Evolutionary conservation across 257 asterid genomes (phyloP).

Genomic region (Phtheirospermum japonicum): DNA sequence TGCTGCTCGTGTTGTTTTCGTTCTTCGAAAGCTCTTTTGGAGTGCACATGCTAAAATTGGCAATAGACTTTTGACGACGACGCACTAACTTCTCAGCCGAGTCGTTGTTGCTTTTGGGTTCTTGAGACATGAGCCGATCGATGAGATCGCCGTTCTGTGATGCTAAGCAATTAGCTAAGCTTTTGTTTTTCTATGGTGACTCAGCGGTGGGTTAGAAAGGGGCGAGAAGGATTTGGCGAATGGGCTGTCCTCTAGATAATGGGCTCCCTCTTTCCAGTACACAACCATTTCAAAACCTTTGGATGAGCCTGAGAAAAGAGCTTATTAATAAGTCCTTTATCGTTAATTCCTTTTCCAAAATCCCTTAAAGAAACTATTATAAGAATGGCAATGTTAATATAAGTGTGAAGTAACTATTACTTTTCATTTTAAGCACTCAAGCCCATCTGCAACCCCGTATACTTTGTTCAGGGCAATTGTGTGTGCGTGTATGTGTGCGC

Average conservation of each 20-base stretch:
- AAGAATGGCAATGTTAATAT: too few relatives aligned
- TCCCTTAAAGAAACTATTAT: too few relatives aligned
- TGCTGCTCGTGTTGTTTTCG: conserved; percentile 42
- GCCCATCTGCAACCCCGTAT: too few relatives aligned
- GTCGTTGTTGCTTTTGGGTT: conserved; percentile 33
- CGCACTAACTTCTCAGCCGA: conserved; percentile 44
- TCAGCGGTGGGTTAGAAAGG: too few relatives aligned
- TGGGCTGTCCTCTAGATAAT: conserved; percentile 48
- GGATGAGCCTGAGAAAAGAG: conserved; percentile 28
- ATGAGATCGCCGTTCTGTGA: conserved; percentile 36
- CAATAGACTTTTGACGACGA: conserved; percentile 59
- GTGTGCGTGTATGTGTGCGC: too few relatives aligned
- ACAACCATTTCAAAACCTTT: conserved; percentile 67
- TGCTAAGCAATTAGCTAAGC: too few relatives aligned
- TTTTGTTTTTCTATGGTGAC: too few relatives aligned
- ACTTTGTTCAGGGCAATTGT: too few relatives aligned
- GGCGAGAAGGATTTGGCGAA: conserved; percentile 33
- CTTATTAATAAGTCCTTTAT: too few relatives aligned
- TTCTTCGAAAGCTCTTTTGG: conserved; percentile 68
- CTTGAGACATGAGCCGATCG: conserved; percentile 35
- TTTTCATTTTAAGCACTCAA: too few relatives aligned
- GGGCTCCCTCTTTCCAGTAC: conserved; percentile 48
- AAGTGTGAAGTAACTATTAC: too few relatives aligned
- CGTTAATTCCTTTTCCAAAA: too few relatives aligned
- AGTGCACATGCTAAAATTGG: conserved; percentile 43